Percentiles rank a stretch among this genome's conserved stretches.
Conservation (phyloP, 2,329 filamentous ascomycete genomes). For the Ilyonectria robusta region DNA sequence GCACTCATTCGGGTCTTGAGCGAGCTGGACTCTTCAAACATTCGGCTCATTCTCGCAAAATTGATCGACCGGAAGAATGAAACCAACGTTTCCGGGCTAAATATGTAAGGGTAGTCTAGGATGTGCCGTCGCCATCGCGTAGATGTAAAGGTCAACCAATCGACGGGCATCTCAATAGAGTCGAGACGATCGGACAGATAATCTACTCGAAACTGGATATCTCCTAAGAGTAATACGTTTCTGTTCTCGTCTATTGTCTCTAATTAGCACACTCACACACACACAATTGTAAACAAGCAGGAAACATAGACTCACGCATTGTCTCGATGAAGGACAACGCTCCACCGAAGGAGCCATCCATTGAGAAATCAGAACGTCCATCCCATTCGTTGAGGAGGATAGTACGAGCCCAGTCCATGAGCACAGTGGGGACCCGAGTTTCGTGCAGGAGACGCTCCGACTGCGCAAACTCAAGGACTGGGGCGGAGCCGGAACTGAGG, state of each 20-base stretch:
- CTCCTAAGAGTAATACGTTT: constrained; percentile 74
- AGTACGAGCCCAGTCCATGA: constrained; percentile 80
- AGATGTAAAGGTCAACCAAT: constrained; percentile 75
- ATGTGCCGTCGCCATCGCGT: constrained; percentile 79
- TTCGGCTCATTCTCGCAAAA: constrained; percentile 86
- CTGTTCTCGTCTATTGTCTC: constrained; percentile 69
- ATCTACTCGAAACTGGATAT: constrained; percentile 80
- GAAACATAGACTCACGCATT: constrained; percentile 71
- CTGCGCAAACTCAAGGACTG: constrained; percentile 64
- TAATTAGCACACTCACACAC: constrained; percentile 25
- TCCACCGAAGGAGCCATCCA: constrained; percentile 80
- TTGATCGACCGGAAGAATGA: constrained; percentile 92
- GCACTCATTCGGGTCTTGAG: constrained; percentile 69
- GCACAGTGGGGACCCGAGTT: constrained; percentile 68
- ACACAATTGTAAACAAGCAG: neutral
- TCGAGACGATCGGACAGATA: constrained; percentile 85
- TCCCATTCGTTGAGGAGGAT: constrained; percentile 87
- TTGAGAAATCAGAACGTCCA: constrained; percentile 78
- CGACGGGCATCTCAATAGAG: constrained; percentile 79
- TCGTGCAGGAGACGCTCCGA: constrained; percentile 69
- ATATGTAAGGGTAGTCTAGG: constrained; percentile 85
- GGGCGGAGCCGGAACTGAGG: constrained; percentile 60
- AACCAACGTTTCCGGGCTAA: constrained; percentile 79
- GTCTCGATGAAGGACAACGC: constrained; percentile 81
- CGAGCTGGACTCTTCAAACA: constrained; percentile 78